phyloP scores from a whole-genome alignment of 495 filamentous ascomycete genomes.

The Barbatosphaeria neglecta region DNA sequence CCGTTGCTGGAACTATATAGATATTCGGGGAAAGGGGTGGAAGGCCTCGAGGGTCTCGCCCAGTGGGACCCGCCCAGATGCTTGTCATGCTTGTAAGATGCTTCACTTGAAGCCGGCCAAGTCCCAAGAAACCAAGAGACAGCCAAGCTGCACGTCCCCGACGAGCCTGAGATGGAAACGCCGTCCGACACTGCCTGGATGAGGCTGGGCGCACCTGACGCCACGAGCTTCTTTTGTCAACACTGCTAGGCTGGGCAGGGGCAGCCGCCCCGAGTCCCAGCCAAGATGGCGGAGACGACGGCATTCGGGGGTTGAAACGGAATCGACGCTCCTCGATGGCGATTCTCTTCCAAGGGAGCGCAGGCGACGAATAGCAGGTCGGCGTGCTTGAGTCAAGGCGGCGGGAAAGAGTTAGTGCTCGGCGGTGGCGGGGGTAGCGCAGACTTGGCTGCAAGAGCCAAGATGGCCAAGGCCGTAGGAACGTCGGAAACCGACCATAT shows the following conservation, averaged over 20 bases:
- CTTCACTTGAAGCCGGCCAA: background rate
- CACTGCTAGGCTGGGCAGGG: too few relatives aligned
- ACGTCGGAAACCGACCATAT: constrained; percentile 1
- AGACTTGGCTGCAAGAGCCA: constrained; percentile 19
- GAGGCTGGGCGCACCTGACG: too few relatives aligned
- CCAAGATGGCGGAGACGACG: constrained; percentile 12
- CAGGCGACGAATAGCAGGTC: too few relatives aligned
- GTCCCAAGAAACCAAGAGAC: background rate
- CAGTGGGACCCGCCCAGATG: background rate
- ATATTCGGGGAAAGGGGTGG: too few relatives aligned
- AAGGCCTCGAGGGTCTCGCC: too few relatives aligned
- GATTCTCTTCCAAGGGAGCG: background rate
- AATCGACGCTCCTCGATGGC: constrained; percentile 11
- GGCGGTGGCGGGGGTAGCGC: constrained; percentile 6
- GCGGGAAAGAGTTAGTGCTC: constrained; percentile 4
- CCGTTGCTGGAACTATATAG: constrained; percentile 18
- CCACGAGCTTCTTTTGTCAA: too few relatives aligned
- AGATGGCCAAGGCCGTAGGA: constrained; percentile 14
- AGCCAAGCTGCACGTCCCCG: background rate
- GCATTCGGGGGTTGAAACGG: constrained; percentile 18
- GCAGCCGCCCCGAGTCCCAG: background rate
- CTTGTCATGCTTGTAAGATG: background rate
- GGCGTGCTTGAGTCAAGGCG: background rate
- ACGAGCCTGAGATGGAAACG: too few relatives aligned
- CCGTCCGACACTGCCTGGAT: too few relatives aligned